Evolutionary conservation across 2,329 filamentous ascomycete genomes (phyloP).

Genomic region (Cadophora sp.): DNA sequence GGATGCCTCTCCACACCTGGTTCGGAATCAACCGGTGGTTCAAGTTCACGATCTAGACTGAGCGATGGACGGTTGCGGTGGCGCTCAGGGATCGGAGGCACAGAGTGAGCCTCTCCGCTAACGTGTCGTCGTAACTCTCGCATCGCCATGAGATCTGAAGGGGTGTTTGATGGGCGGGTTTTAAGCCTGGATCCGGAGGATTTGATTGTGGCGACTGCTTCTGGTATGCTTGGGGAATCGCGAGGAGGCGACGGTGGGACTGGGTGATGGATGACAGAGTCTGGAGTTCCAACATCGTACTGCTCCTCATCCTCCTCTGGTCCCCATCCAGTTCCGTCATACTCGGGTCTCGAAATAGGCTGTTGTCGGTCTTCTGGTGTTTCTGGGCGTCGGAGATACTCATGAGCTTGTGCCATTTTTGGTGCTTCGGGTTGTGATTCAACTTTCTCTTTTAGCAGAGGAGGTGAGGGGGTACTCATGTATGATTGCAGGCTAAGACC

Average conservation of each 20-base stretch:
- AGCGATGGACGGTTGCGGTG: slow-evolving; percentile 62
- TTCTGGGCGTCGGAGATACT: slow-evolving; percentile 37
- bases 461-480: slow-evolving; percentile 53
- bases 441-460: slow-evolving; percentile 35
- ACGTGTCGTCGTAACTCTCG: slow-evolving; percentile 84
- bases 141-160: slow-evolving; percentile 84
- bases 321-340: slow-evolving; percentile 68
- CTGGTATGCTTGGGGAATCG: slow-evolving; percentile 72
- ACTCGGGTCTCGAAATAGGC: slow-evolving; percentile 62
- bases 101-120: slow-evolving; percentile 71
- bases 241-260: slow-evolving; percentile 48
- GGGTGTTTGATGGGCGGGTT: slow-evolving; percentile 86
- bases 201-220: slow-evolving; percentile 86
- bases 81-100: slow-evolving; percentile 67
- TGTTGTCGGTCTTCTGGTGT: slow-evolving; percentile 40
- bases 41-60: slow-evolving; percentile 48
- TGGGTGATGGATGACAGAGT: slow-evolving; percentile 87
- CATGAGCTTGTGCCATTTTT: slow-evolving; percentile 38
- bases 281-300: slow-evolving; percentile 74
- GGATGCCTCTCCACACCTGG: slow-evolving; percentile 59
- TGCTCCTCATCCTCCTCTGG: slow-evolving; percentile 55
- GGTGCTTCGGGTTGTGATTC: slow-evolving; percentile 26
- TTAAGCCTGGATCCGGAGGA: slow-evolving; percentile 86
- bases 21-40: slow-evolving; percentile 36
- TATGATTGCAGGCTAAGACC: slow-evolving; percentile 61